Evolutionary conservation across 202 grass and related monocot genomes (phyloP).

Genomic region (Digitaria exilis): DNA sequence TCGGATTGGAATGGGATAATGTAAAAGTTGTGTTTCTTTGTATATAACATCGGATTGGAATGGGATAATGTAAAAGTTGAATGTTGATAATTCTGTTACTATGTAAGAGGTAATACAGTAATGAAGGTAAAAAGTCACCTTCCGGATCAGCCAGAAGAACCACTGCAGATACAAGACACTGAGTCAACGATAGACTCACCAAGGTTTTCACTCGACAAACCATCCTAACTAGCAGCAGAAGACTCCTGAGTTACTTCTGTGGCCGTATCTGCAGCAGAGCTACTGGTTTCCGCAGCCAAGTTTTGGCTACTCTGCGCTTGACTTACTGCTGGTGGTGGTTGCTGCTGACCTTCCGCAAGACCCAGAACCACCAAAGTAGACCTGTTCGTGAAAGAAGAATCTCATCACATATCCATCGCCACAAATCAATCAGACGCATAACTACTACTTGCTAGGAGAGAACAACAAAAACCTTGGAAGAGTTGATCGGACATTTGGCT

Average conservation of each 20-base stretch:
- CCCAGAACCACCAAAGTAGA: conserved; percentile 86
- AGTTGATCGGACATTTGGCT: conserved; percentile 69
- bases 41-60: too few relatives aligned
- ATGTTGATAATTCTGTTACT: background rate
- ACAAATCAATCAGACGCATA: background rate
- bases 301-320: conserved; percentile 66
- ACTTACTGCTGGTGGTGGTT: conserved; percentile 22
- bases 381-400: conserved; percentile 43
- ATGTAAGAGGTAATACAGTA: background rate
- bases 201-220: background rate
- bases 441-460: conserved; percentile 8
- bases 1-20: background rate
- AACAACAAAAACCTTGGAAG: conserved; percentile 67
- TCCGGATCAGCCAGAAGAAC: background rate
- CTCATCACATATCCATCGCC: conserved; percentile 13
- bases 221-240: conserved; percentile 46
- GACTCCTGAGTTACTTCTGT: conserved; percentile 72
- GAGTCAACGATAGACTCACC: background rate
- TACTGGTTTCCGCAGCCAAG: conserved; percentile 71
- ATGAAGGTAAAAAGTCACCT: background rate
- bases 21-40: too few relatives aligned
- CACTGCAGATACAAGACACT: background rate
- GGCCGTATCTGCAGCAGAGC: conserved; percentile 66
- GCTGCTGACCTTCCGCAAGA: conserved; percentile 68
- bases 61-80: too few relatives aligned